phyloP scores from a whole-genome alignment of 2,329 filamentous ascomycete genomes.

The Claviceps sp. region DNA sequence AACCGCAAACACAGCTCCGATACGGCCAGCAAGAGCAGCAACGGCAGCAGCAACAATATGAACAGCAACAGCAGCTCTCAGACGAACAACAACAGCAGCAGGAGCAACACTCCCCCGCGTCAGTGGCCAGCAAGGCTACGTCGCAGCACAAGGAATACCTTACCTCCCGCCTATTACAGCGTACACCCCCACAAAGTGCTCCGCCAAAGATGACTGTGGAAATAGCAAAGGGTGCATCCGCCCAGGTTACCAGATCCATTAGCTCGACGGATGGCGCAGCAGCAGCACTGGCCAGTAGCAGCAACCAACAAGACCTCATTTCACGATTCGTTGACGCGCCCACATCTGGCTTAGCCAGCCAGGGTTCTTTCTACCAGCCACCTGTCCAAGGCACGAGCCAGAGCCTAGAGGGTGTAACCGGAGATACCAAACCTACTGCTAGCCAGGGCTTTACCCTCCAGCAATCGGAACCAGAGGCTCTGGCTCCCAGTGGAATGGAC shows the following conservation, averaged over 20 bases:
- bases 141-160: conserved; percentile 49
- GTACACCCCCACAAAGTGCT: conserved; percentile 46
- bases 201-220: conserved; percentile 54
- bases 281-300: conserved; percentile 17
- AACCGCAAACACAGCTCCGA: neutral
- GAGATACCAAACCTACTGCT: conserved; percentile 29
- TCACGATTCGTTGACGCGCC: conserved; percentile 46
- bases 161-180: conserved; percentile 53
- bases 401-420: conserved; percentile 18
- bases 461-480: conserved; percentile 8
- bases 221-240: conserved; percentile 26
- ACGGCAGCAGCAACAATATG: neutral
- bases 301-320: conserved; percentile 35
- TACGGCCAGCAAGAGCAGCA: neutral
- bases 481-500: conserved; percentile 19
- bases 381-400: conserved; percentile 17
- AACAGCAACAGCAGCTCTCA: neutral
- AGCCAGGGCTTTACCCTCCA: conserved; percentile 18
- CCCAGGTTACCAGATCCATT: conserved; percentile 23
- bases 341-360: conserved; percentile 34
- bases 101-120: neutral
- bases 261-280: conserved; percentile 16
- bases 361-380: conserved; percentile 38
- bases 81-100: neutral
- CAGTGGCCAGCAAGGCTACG: conserved; percentile 26